A percentile compares a stretch with the other conserved stretches of the same genome.
These are phyloP conservation scores for Pyrrhoderma noxium DNA, from an alignment of 1,284 basidiomycete species.

Conservation along the genomic window DNA sequence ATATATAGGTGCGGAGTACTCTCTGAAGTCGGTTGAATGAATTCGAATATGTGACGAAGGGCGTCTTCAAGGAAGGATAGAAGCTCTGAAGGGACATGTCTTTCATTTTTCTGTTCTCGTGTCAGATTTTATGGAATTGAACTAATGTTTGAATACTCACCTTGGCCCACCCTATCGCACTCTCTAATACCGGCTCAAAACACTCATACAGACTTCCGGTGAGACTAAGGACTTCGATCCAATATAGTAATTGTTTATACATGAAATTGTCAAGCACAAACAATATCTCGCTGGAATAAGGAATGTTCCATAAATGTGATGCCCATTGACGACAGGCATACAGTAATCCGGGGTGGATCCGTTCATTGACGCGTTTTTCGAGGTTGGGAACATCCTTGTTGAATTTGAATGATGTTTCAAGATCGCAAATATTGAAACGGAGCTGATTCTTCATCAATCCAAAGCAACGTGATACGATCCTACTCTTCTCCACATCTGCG, in stretches of 20 bases:
- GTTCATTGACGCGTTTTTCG: not conserved
- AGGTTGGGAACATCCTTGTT: slow-evolving; percentile 4
- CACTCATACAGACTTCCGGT: not conserved
- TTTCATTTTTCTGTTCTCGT: not conserved
- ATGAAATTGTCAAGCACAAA: not conserved
- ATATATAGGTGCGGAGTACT: slow-evolving; percentile 1
- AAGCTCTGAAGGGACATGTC: not conserved
- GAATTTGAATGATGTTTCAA: slow-evolving; percentile 4
- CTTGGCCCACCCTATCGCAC: not conserved
- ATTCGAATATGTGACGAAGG: not conserved
- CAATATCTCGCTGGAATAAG: not conserved
- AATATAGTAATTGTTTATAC: not conserved
- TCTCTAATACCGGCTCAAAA: not conserved
- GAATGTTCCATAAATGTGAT: slow-evolving; percentile 3
- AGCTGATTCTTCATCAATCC: slow-evolving; percentile 15
- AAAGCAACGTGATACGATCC: slow-evolving; percentile 1
- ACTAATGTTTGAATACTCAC: not conserved
- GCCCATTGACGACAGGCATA: slow-evolving; percentile 7
- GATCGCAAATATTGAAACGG: slow-evolving; percentile 17
- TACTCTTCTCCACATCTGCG: not conserved
- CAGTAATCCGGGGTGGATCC: not conserved
- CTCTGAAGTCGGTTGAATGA: not conserved
- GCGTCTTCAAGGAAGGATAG: not conserved
- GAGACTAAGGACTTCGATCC: slow-evolving; percentile 4
- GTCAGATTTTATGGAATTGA: not conserved